Evolutionary conservation across 495 filamentous ascomycete genomes (phyloP).

Genomic region (Barbatosphaeria neglecta): DNA sequence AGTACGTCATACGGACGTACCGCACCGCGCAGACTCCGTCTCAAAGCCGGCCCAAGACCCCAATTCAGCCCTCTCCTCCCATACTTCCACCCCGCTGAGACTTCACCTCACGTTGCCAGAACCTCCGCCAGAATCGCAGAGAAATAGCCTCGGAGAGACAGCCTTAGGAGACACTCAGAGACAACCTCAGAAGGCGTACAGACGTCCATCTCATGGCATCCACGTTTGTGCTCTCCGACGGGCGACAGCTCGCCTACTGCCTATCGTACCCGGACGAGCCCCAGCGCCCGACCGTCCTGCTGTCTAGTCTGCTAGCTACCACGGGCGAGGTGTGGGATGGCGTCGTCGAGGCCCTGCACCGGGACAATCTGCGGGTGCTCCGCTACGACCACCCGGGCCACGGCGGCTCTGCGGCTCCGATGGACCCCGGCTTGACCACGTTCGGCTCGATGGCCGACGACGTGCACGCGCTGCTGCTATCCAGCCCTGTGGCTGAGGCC

Average conservation of each 20-base stretch:
- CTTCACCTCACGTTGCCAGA: too few relatives aligned
- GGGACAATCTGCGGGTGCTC: slow-evolving; percentile 13
- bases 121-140: too few relatives aligned
- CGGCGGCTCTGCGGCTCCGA: slow-evolving; percentile 13
- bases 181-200: too few relatives aligned
- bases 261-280: slow-evolving; percentile 3
- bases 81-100: too few relatives aligned
- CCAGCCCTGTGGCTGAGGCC: slow-evolving; percentile 5
- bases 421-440: slow-evolving; percentile 12
- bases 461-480: slow-evolving; percentile 12
- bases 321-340: slow-evolving; percentile 13
- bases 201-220: too few relatives aligned
- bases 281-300: slow-evolving; percentile 8
- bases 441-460: slow-evolving; percentile 20
- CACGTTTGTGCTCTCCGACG: slow-evolving; percentile 5
- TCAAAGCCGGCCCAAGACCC: too few relatives aligned
- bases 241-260: slow-evolving; percentile 6
- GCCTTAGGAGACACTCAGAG: too few relatives aligned
- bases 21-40: too few relatives aligned
- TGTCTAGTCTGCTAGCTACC: slow-evolving; percentile 16
- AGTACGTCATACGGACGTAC: too few relatives aligned
- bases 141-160: too few relatives aligned
- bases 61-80: too few relatives aligned
- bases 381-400: slow-evolving; percentile 25
- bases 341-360: slow-evolving; percentile 12